Conservation (phyloP, 495 filamentous ascomycete species). For the Neurospora sp. region DNA sequence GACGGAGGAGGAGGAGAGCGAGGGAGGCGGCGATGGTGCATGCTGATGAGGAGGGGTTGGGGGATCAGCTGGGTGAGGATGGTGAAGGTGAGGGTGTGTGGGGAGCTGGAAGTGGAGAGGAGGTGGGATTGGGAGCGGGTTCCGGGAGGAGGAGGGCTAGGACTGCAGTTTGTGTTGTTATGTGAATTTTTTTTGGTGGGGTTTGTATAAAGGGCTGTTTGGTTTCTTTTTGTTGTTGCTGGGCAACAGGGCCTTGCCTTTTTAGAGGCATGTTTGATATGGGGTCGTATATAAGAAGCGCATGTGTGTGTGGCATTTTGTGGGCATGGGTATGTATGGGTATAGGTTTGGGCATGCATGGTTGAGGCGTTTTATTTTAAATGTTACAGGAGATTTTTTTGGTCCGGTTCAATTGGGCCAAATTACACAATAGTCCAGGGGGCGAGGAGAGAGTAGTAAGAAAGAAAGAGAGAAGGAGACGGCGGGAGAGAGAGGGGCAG, state of each 20-base stretch:
- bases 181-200: conserved; percentile 32
- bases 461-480: not conserved
- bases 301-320: not conserved
- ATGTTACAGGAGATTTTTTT: not conserved
- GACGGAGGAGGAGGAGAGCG: conserved; percentile 62
- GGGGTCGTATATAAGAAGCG: not conserved
- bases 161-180: conserved; percentile 45
- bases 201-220: not conserved
- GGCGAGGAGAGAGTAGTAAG: not conserved
- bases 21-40: conserved; percentile 67
- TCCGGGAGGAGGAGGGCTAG: conserved; percentile 39
- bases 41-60: conserved; percentile 61
- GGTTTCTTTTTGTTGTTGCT: not conserved
- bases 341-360: not conserved
- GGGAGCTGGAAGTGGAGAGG: not conserved
- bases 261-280: not conserved
- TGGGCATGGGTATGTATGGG: not conserved
- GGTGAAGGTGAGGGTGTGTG: conserved; percentile 20
- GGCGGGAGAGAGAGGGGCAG: not conserved
- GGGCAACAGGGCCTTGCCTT: not conserved
- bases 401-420: not conserved
- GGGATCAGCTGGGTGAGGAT: conserved; percentile 42
- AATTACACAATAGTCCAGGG: not conserved
- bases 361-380: not conserved
- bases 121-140: not conserved